Conservation (phyloP, 2,329 filamentous ascomycete species). For the Beauveria pseudobassiana region DNA sequence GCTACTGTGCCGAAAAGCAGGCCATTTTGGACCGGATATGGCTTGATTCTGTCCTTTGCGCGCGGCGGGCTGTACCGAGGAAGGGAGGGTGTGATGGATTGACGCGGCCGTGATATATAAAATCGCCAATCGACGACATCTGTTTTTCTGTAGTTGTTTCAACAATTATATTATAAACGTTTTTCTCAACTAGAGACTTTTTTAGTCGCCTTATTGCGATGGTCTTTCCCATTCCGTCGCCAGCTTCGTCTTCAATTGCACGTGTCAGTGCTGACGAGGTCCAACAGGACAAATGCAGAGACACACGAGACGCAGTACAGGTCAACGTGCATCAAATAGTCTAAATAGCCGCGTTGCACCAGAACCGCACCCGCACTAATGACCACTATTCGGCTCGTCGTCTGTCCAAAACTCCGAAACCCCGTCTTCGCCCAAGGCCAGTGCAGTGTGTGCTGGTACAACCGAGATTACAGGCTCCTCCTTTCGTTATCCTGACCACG, state of each 20-base stretch:
- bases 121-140: neutral
- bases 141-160: neutral
- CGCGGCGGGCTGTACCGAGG: neutral
- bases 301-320: too few species aligned
- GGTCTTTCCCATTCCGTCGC: too few species aligned
- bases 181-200: too few species aligned
- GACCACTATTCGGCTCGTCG: neutral
- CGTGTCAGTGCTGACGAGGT: too few species aligned
- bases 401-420: neutral
- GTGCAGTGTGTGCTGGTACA: neutral
- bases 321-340: too few species aligned
- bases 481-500: neutral
- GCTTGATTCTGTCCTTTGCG: neutral
- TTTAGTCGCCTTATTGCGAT: too few species aligned
- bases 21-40: neutral
- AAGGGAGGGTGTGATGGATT: neutral
- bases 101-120: neutral
- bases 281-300: too few species aligned
- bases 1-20: neutral
- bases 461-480: neutral
- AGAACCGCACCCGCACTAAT: too few species aligned
- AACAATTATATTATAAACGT: too few species aligned
- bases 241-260: too few species aligned
- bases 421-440: neutral
- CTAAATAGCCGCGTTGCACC: too few species aligned